Evolutionary conservation across 108 stramenopile species (phyloP), one percentile per base, ranked within the genome.

Genomic region (Nitzschia inconspicua): DNA sequence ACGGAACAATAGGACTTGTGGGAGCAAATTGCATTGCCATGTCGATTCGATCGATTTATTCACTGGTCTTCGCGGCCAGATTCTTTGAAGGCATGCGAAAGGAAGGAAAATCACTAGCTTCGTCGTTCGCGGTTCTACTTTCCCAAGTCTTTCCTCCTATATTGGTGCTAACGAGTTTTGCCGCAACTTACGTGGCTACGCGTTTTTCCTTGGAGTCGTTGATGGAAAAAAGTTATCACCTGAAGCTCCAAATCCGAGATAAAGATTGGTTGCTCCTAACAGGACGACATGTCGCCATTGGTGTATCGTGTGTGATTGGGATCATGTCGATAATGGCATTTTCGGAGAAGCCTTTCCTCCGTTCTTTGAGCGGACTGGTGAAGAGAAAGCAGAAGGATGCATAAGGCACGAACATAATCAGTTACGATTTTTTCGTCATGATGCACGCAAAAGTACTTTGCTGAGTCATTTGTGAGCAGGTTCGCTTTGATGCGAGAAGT

Each of bases 21-120:
- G 73, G 66, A 10, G 84, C 86, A 10, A 93, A 93, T 55, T 83
- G 85, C 57, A 41, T 86, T 18, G 74, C 80, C 34, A 93, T 93
- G 92, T 57, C 56, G 13, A 47, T 85, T 42, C 77, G 92, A 39
- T 77, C 82, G 1, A 23, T 61, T 14, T 89, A 84, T 66, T 87
- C 92, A 20, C 9, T 93, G 22, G 30, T 75, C 47, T 82, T 76
- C 70, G 91, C 86, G 1, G 40, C 68, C 7, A 37, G 44, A n/a
- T 92, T 75, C 65, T 89, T 92, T 65, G 57, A 66, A 22, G 55
- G 19, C 26, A 40, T 28, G 2, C 27, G 40, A 60, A 64, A 25
- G 24, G 11, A 48, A 23, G 31, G 30, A 23, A 47, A 29, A 20
- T 44, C 0, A 40, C 31, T 4, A 46, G 19, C 26, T 23, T 23